Conservation (phyloP, 2,329 filamentous ascomycete genomes). For the Fusarium sp. region DNA sequence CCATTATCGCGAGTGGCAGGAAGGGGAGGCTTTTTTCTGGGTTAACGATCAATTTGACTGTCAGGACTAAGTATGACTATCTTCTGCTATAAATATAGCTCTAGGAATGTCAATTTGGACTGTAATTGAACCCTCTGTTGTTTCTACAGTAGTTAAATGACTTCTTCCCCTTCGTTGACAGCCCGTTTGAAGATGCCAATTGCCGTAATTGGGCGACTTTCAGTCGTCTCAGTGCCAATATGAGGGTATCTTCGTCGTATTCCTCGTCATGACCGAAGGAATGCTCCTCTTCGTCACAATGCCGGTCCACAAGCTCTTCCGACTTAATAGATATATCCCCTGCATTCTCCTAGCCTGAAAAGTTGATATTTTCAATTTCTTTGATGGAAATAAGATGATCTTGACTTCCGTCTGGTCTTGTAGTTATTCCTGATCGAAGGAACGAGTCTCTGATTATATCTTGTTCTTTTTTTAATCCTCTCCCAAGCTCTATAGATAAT, state of each 20-base stretch:
- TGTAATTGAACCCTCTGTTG: too few relatives aligned
- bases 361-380: not conserved
- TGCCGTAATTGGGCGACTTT: not conserved
- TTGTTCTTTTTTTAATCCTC: not conserved
- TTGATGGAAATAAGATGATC: not conserved
- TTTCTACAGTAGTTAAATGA: too few relatives aligned
- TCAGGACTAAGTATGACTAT: too few relatives aligned
- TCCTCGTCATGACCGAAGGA: not conserved
- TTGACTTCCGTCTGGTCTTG: not conserved
- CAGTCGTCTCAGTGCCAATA: rapidly evolving
- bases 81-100: too few relatives aligned
- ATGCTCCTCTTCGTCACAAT: not conserved
- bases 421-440: not conserved
- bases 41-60: too few relatives aligned
- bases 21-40: too few relatives aligned
- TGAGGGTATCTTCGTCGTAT: not conserved
- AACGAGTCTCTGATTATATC: not conserved
- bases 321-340: not conserved
- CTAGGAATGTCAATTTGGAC: too few relatives aligned
- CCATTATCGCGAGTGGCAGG: too few relatives aligned
- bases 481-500: not conserved
- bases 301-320: not conserved
- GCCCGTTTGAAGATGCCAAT: too few relatives aligned
- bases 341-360: not conserved
- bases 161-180: too few relatives aligned